Base-by-base conservation (phyloP, 2,329 filamentous ascomycete genomes). In the Ustulina deusta region DNA sequence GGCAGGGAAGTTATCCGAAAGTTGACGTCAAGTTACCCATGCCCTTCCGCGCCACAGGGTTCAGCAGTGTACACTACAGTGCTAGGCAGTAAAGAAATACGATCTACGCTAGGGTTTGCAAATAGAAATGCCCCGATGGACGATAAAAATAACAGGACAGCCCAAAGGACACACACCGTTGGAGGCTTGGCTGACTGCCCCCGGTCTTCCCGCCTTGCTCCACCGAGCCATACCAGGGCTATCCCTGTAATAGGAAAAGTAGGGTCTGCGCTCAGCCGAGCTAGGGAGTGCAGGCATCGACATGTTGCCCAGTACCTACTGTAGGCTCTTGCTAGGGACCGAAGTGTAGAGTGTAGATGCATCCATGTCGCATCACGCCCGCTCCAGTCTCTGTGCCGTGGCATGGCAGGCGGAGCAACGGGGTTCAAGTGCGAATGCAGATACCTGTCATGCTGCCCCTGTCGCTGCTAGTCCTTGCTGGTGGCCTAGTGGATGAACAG, bases 351-450 rank as follows among this genome's bases (percentile, higher is more conserved):
- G 36, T n/a, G 36, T 42, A 40, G 54, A 68, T 73, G 71, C 72
- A 69, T 73, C 69, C 63, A 71, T 73, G 72, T 72, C 71, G 72
- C 69, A 55, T 70, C 68, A 68, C 68, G 48, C 74, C 70, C 20
- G 34, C 59, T 61, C 56, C 59, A 44, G 40, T 59, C 22, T 55
- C 32, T 61, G 27, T 34, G 38, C 36, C 52, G 51, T 49, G 58
- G 55, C 48, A 63, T 64, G 62, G 44, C 60, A 54, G 69, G 67
- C 72, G 70, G 69, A 74, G 72, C 73, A 71, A 69, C 69, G 69
- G 70, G 68, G 71, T 69, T 62, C 72, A 68, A 73, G 64, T 70
- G 69, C 67, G 51, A 69, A 70, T 62, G 59, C 54, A 69, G 63
- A 70, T 63, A 68, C 38, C 38, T 64, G 66, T 46, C 51, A 71